Conservation (phyloP, 306 rosid species). For the Rosa lucieae region DNA sequence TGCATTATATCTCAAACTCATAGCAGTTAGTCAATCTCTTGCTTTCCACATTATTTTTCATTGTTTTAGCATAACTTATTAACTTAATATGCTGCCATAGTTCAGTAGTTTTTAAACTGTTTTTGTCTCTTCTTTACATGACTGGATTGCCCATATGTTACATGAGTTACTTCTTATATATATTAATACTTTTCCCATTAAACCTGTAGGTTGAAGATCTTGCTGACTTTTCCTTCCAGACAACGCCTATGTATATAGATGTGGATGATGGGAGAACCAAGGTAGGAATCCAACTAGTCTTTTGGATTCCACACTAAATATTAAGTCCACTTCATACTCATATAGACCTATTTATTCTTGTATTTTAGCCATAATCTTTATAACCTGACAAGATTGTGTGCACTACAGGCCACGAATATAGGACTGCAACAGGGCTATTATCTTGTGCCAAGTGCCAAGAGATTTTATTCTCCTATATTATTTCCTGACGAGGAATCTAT, state of each 20-base stretch:
- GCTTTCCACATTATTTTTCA: background rate
- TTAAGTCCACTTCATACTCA: background rate
- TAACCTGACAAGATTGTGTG: constrained; percentile 28
- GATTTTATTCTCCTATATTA: constrained; percentile 78
- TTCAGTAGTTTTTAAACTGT: background rate
- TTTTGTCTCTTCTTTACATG: background rate
- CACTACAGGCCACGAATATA: constrained; percentile 79
- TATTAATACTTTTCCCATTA: background rate
- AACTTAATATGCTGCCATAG: background rate
- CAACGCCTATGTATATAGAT: constrained; percentile 55
- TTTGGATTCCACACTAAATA: background rate
- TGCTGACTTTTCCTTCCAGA: constrained; percentile 76
- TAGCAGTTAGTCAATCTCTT: background rate
- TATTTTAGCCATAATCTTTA: constrained; percentile 11
- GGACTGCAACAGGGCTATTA: constrained; percentile 95
- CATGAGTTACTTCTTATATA: background rate
- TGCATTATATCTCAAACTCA: background rate
- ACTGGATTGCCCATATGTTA: background rate
- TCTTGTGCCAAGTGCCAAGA: constrained; percentile 76
- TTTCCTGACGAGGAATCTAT: constrained; percentile 66
- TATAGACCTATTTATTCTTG: background rate
- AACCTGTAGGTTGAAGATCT: constrained; percentile 83
- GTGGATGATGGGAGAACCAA: constrained; percentile 60
- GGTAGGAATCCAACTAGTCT: constrained; percentile 36
- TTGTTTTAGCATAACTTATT: background rate